Evolutionary conservation across 257 asterid genomes (phyloP).

Genomic region (Solanum chiquidenum): DNA sequence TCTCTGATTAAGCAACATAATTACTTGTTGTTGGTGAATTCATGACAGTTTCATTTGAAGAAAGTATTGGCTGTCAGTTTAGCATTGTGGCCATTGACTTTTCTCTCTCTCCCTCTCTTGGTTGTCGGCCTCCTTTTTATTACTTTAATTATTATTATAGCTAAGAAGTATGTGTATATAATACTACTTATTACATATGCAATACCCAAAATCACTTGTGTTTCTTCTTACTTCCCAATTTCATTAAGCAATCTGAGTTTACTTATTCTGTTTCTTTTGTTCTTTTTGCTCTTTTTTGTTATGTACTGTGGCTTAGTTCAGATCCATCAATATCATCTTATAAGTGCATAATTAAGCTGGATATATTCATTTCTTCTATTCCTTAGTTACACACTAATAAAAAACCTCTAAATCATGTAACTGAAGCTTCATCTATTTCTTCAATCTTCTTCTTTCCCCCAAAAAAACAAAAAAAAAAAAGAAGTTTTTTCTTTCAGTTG

Average conservation of each 20-base stretch:
- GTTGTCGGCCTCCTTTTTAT: background rate
- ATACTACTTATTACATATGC: background rate
- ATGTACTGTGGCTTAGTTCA: background rate
- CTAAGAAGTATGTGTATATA: background rate
- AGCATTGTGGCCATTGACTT: slow-evolving; percentile 8
- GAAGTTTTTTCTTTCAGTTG: background rate
- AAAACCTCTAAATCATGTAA: slow-evolving; percentile 50
- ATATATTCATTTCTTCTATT: slow-evolving; percentile 4
- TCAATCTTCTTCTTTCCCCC: background rate
- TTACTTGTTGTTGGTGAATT: background rate
- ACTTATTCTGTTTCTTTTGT: no score
- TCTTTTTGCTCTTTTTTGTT: no score
- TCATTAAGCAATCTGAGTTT: background rate
- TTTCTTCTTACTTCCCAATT: background rate
- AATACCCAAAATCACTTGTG: background rate
- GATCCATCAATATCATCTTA: background rate
- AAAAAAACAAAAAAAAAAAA: background rate
- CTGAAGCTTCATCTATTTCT: background rate
- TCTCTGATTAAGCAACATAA: no score
- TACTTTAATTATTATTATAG: background rate
- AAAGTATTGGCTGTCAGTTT: background rate
- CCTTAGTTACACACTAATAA: slow-evolving; percentile 53
- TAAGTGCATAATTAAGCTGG: slow-evolving; percentile 6
- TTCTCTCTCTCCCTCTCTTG: background rate
- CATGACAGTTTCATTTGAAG: background rate